Conservation (phyloP, 2,329 filamentous ascomycete species). For the Volutella citrinella region DNA sequence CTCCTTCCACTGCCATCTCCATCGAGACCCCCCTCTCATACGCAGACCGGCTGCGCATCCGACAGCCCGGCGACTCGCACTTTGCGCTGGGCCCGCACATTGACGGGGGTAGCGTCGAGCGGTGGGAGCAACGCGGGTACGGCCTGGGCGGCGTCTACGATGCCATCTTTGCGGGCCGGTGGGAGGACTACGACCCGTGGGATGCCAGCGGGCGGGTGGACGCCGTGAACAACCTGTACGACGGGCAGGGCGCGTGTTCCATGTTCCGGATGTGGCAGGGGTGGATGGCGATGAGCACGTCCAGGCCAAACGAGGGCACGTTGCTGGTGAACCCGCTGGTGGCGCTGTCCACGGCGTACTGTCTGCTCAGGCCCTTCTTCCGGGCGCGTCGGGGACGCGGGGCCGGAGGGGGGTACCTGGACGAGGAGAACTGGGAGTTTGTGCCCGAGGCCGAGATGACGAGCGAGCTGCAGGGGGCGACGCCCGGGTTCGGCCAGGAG, state of each 20-base stretch:
- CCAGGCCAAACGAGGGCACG: conserved; percentile 72
- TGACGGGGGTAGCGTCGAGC: conserved; percentile 71
- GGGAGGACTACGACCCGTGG: conserved; percentile 82
- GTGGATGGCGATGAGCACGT: conserved; percentile 78
- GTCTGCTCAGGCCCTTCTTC: conserved; percentile 83
- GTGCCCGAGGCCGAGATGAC: conserved; percentile 43
- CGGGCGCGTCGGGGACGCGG: conserved; percentile 37
- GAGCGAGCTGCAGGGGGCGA: conserved; percentile 67
- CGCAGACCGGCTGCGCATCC: conserved; percentile 69
- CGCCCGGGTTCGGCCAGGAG: conserved; percentile 68
- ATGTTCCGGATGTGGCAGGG: conserved; percentile 90
- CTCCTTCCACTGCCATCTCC: conserved; percentile 46
- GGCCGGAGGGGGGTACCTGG: conserved; percentile 37
- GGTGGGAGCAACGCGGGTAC: conserved; percentile 71
- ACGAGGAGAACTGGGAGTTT: conserved; percentile 59
- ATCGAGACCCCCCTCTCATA: conserved; percentile 60
- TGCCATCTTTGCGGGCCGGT: conserved; percentile 67
- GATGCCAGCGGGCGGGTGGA: conserved; percentile 67
- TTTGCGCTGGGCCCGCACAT: conserved; percentile 73
- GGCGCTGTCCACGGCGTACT: conserved; percentile 72
- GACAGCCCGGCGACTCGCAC: conserved; percentile 65
- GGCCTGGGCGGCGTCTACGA: conserved; percentile 68
- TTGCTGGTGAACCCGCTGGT: conserved; percentile 79
- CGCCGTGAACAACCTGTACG: conserved; percentile 72
- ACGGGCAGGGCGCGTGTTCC: conserved; percentile 76